Conservation (phyloP, 495 filamentous ascomycete species). For the Astrocystis sublimbata region DNA sequence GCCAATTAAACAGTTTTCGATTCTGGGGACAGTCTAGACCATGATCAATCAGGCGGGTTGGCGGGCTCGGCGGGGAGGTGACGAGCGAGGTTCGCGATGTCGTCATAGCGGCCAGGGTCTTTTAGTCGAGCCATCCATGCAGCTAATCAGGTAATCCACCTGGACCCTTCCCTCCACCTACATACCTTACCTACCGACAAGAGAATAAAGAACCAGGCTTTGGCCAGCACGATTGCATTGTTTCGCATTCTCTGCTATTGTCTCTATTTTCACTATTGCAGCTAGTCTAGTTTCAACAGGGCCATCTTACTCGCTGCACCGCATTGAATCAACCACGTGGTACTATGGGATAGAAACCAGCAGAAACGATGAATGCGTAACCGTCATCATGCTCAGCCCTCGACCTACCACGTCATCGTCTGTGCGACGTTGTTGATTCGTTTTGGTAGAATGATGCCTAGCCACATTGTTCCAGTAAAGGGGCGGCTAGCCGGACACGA, state of each 20-base stretch:
- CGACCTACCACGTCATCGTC: conserved; percentile 7
- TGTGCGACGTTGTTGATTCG: background rate
- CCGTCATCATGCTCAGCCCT: background rate
- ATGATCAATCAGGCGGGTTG: no score
- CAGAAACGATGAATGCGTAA: background rate
- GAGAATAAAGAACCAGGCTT: background rate
- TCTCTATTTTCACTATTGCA: no score
- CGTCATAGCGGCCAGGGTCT: conserved; percentile 7
- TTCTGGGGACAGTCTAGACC: background rate
- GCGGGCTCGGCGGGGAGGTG: no score
- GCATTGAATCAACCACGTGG: background rate
- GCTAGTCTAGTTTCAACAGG: background rate
- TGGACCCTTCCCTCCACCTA: no score
- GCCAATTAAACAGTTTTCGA: background rate
- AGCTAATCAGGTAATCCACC: background rate
- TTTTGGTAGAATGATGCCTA: background rate
- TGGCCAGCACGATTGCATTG: background rate
- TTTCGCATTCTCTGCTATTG: background rate
- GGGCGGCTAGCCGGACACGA: background rate
- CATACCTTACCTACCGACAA: background rate
- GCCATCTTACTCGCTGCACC: no score
- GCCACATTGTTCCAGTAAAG: background rate
- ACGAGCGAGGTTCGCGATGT: background rate
- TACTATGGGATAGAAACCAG: background rate
- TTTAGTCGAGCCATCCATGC: background rate